Conservation (phyloP, 1,284 basidiomycete genomes). For the Wolfiporia cocos region DNA sequence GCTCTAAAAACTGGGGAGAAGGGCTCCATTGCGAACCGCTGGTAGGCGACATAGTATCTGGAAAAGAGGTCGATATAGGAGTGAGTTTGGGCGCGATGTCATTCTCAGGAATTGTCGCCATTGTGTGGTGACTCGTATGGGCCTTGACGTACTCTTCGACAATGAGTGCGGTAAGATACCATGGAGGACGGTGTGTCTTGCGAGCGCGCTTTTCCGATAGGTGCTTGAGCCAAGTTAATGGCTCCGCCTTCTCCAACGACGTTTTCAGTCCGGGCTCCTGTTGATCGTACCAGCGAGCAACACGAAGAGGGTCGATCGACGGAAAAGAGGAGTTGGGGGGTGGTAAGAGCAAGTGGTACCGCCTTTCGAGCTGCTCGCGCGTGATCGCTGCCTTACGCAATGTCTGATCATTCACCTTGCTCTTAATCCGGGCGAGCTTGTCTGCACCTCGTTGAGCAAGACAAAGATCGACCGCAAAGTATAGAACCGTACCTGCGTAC, state of each 20-base stretch:
- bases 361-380: constrained; percentile 55
- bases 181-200: constrained; percentile 35
- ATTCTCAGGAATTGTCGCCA: constrained; percentile 42
- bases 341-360: constrained; percentile 49
- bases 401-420: constrained; percentile 44
- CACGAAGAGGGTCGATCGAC: constrained; percentile 39
- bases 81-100: constrained; percentile 14
- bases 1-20: constrained; percentile 33
- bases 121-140: constrained; percentile 30
- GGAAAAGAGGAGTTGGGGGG: constrained; percentile 27
- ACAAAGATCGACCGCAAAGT: too few species aligned
- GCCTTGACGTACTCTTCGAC: constrained; percentile 55
- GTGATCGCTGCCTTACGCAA: constrained; percentile 60
- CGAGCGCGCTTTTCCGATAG: constrained; percentile 39
- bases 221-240: constrained; percentile 67
- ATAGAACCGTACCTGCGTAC: constrained; percentile 24
- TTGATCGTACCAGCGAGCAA: constrained; percentile 52
- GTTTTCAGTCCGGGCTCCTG: constrained; percentile 39
- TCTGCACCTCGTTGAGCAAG: constrained; percentile 35
- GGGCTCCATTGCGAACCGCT: constrained; percentile 23
- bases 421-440: constrained; percentile 48
- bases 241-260: constrained; percentile 54
- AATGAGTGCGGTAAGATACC: constrained; percentile 62
- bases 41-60: constrained; percentile 29
- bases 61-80: constrained; percentile 26